Evolutionary conservation across 306 rosid species (phyloP), one percentile per base, ranked within the genome.

Genomic region (Herpetospermum pedunculosum): DNA sequence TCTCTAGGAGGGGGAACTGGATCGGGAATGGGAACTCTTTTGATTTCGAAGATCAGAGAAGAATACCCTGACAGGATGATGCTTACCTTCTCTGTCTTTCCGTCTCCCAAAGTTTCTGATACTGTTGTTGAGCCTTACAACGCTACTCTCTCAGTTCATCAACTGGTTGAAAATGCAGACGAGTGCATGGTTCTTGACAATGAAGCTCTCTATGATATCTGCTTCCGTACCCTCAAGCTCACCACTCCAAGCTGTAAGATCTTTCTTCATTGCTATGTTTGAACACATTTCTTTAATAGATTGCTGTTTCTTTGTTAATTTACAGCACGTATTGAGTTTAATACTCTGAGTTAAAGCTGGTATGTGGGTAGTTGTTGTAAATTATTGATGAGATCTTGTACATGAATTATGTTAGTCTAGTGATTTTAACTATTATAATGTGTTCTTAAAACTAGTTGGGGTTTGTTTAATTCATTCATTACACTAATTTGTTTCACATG

Each of bases 1-100:
- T 89, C 96, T 3, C 78, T 89, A 2, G 96, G 96, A 40, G 96
- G 96, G 26, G 96, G 96, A 18, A 89, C 96, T 12, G 96, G 96
- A 30, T 89, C 96, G 19, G 96, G 96, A 6, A 89, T 89, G 96
- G 96, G 96, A 29, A 89, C 96, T 8, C 85, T 89, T 12, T 65
- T 89, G 92, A 89, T 89, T 78, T 81, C 96, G 47, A 89, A 88
- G 73, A 86, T 88, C 78, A 81, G 89, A 58, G 92, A 88, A 59
- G 92, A 88, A 70, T 88, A 83, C 38, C 92, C 92, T 0, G 92
- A 85, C 28, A 70, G 92, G 29, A 88, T 88, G 92, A 88, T 88
- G 92, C 88, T 88, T 54, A 88, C 92, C 13, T 88, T 88, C 81
- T 88, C 92, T 0, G 92, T 85, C 10, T 85, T 85, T 15, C 89